These are phyloP conservation scores for Nigrograna mackinnonii DNA, from an alignment of 2,329 filamentous ascomycete genomes.

Conservation along the genomic window DNA sequence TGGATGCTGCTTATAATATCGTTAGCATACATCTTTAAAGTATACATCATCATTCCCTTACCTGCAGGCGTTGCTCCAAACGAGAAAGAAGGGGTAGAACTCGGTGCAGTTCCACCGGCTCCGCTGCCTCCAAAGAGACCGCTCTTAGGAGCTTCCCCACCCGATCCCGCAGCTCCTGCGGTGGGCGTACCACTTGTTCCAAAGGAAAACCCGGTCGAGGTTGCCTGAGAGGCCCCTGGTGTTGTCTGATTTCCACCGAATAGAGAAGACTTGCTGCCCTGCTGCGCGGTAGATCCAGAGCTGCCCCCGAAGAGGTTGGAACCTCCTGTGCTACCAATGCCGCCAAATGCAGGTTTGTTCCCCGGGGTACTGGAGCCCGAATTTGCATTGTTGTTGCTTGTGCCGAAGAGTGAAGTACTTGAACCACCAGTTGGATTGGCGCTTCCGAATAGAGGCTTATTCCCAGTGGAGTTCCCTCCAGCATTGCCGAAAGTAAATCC, in stretches of 20 bases:
- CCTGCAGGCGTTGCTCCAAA: constrained; percentile 23
- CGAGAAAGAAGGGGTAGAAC: constrained; percentile 18
- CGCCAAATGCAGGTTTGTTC: constrained; percentile 18
- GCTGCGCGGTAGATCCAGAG: constrained; percentile 26
- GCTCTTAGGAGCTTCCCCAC: constrained; percentile 20
- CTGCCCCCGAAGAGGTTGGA: constrained; percentile 28
- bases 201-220: constrained; percentile 5
- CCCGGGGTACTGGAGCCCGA: constrained; percentile 20
- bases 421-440: constrained; percentile 25
- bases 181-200: constrained; percentile 2
- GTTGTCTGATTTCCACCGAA: constrained; percentile 29
- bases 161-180: constrained; percentile 18
- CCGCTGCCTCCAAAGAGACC: constrained; percentile 24
- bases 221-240: constrained; percentile 20
- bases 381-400: constrained; percentile 15
- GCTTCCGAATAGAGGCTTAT: constrained; percentile 9
- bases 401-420: constrained; percentile 19
- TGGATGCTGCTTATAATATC: constrained; percentile 24
- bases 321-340: constrained; percentile 11
- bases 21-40: not conserved
- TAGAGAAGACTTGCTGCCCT: constrained; percentile 28
- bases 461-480: not conserved
- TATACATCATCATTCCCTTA: constrained; percentile 20
- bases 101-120: constrained; percentile 11
- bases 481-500: not conserved